These are phyloP conservation scores for Populus tremula DNA, from an alignment of 345 rosid species.

Conservation along the genomic window DNA sequence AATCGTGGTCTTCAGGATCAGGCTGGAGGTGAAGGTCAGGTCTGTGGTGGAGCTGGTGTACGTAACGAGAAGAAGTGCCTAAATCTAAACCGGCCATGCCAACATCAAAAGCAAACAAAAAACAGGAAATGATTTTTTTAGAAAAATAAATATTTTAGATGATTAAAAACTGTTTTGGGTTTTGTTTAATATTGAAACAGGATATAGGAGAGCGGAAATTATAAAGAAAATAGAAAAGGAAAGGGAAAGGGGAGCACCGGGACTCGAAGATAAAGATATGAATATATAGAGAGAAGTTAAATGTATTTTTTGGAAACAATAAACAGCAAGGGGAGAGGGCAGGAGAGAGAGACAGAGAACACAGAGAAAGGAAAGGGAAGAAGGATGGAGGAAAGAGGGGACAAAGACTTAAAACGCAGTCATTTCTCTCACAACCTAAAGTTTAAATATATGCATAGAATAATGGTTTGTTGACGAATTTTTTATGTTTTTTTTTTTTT, in stretches of 20 bases:
- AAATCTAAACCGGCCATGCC: slow-evolving; percentile 68
- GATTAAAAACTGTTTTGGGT: slow-evolving; percentile 32
- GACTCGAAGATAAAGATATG: slow-evolving; percentile 17
- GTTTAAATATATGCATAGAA: slow-evolving; percentile 5
- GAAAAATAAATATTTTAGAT: slow-evolving; percentile 20
- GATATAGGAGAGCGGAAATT: slow-evolving; percentile 14
- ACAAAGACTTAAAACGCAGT: slow-evolving; percentile 23
- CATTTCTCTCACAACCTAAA: slow-evolving; percentile 12
- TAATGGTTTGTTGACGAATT: slow-evolving; percentile 4
- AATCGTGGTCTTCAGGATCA: slow-evolving; percentile 44
- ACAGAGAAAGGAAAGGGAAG: slow-evolving; percentile 4
- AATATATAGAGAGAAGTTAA: not conserved
- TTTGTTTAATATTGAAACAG: slow-evolving; percentile 14
- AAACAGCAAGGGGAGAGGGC: not conserved
- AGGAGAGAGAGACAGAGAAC: slow-evolving; percentile 8
- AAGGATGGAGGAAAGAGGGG: not conserved
- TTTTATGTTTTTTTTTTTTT: not conserved
- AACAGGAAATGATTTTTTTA: slow-evolving; percentile 19
- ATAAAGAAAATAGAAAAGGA: slow-evolving; percentile 22
- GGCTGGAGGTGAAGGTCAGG: slow-evolving; percentile 60
- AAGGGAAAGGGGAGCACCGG: slow-evolving; percentile 17
- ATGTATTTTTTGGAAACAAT: slow-evolving; percentile 14
- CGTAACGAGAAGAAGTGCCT: slow-evolving; percentile 51
- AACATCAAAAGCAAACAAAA: slow-evolving; percentile 34
- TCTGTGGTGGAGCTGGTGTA: slow-evolving; percentile 50